Percentiles rank a stretch among this genome's conserved stretches.
These are phyloP conservation scores for Nannochloris sp. DNA, from an alignment of 139 green algal genomes.

Conservation along the genomic window DNA sequence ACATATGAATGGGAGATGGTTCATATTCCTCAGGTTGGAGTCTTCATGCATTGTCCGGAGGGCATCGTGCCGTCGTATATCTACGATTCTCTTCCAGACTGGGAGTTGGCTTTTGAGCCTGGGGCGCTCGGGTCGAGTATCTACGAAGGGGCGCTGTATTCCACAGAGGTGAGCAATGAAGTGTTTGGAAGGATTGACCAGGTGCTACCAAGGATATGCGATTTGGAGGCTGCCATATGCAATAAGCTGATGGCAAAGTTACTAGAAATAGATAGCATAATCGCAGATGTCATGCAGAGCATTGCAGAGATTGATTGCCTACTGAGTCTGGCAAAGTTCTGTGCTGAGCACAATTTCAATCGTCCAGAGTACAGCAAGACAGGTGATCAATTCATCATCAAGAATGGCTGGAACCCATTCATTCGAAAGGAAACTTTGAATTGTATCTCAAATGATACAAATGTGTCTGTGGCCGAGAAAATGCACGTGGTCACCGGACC, in stretches of 20 bases:
- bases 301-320: conserved; percentile 77
- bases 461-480: conserved; percentile 13
- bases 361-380: conserved; percentile 45
- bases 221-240: conserved; percentile 56
- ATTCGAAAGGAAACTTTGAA: not conserved
- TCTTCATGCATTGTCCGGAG: conserved; percentile 41
- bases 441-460: conserved; percentile 39
- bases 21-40: conserved; percentile 70
- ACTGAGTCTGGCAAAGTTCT: conserved; percentile 47
- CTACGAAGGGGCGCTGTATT: conserved; percentile 51
- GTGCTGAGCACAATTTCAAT: conserved; percentile 38
- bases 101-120: conserved; percentile 41
- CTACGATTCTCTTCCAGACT: conserved; percentile 63
- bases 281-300: conserved; percentile 1
- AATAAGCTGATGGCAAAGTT: not conserved
- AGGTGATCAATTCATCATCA: conserved; percentile 50
- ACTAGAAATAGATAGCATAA: not conserved
- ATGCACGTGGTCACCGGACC: conserved; percentile 49
- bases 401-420: conserved; percentile 28
- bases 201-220: conserved; percentile 67
- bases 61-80: conserved; percentile 44
- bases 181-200: conserved; percentile 65
- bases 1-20: conserved; percentile 58
- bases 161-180: conserved; percentile 33
- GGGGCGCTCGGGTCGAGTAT: not conserved